A percentile compares a stretch with the other conserved stretches of the same genome.
These are phyloP conservation scores for Laburnicola sp. DNA, from an alignment of 2,329 filamentous ascomycete species.

Conservation along the genomic window DNA sequence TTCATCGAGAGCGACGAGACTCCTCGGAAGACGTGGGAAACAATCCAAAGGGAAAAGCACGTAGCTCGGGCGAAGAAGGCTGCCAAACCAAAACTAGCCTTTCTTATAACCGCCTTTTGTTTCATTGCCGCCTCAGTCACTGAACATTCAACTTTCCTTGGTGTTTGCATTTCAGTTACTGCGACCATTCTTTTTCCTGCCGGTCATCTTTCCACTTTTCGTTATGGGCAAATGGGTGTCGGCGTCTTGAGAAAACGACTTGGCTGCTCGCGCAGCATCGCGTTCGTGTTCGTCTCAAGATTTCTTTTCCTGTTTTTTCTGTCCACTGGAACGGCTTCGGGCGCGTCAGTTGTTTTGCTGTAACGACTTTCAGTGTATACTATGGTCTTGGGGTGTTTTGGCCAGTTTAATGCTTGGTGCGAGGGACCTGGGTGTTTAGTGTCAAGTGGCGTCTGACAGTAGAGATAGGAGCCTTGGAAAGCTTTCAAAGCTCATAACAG, in stretches of 20 bases:
- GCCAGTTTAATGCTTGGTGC: neutral
- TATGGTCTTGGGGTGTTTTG: neutral
- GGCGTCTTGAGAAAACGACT: neutral
- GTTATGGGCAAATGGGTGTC: neutral
- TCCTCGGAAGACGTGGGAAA: neutral
- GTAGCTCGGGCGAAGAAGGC: neutral
- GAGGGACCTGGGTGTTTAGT: neutral
- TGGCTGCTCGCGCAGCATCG: constrained; percentile 4
- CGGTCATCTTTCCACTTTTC: neutral
- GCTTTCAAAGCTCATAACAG: no score
- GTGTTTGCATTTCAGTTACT: neutral
- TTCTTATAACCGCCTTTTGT: neutral
- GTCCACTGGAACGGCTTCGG: neutral
- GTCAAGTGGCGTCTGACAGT: no score
- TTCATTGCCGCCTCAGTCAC: no score
- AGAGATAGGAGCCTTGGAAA: no score
- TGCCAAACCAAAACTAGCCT: neutral
- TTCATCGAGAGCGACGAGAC: constrained; percentile 2
- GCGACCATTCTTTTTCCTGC: neutral
- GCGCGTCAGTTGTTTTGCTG: neutral
- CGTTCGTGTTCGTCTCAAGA: neutral
- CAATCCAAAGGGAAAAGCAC: neutral
- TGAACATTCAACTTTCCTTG: neutral
- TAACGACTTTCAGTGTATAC: neutral
- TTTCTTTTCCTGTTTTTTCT: neutral